These are phyloP conservation scores for Neurospora sublineolata DNA, from an alignment of 495 filamentous ascomycete genomes.

Conservation along the genomic window DNA sequence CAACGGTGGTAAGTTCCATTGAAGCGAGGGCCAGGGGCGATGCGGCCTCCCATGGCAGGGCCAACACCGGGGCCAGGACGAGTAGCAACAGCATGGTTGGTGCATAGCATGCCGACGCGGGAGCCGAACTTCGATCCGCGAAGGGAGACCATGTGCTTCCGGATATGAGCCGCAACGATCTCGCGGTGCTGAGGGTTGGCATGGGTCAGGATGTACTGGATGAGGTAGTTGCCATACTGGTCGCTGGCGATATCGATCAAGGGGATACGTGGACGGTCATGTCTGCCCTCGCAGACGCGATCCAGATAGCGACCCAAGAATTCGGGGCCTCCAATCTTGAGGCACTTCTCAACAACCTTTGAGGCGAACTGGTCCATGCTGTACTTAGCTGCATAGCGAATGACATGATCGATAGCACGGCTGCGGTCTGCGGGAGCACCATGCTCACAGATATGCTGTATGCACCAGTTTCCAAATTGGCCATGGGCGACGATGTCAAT, in stretches of 20 bases:
- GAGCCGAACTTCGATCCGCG: slow-evolving; percentile 98
- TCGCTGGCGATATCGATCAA: slow-evolving; percentile 97
- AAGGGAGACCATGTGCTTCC: slow-evolving; percentile 98
- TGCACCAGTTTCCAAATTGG: slow-evolving; percentile 99
- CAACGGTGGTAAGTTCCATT: slow-evolving; percentile 40
- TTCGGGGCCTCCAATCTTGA: slow-evolving; percentile 88
- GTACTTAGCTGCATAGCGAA: slow-evolving; percentile 85
- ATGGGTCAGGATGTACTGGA: slow-evolving; percentile 91
- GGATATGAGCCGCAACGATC: slow-evolving; percentile 82
- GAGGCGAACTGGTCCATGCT: slow-evolving; percentile 99
- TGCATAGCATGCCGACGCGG: slow-evolving; percentile 96
- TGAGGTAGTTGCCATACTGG: slow-evolving; percentile 96
- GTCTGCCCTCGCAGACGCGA: slow-evolving; percentile 80
- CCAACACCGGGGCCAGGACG: slow-evolving; percentile 74
- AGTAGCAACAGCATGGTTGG: slow-evolving; percentile 77
- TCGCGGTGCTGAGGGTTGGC: slow-evolving; percentile 79
- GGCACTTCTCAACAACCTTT: slow-evolving; percentile 96
- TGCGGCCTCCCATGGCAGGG: slow-evolving; percentile 43
- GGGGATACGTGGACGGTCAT: slow-evolving; percentile 88
- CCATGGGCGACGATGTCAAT: slow-evolving; percentile 94
- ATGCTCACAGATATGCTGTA: slow-evolving; percentile 98
- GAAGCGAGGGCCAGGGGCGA: slow-evolving; percentile 40
- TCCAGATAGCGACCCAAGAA: slow-evolving; percentile 90
- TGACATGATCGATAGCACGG: slow-evolving; percentile 87
- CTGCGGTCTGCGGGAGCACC: slow-evolving; percentile 83